phyloP scores from a whole-genome alignment of 208 protist species.

The Tritrichomonas musculus region DNA sequence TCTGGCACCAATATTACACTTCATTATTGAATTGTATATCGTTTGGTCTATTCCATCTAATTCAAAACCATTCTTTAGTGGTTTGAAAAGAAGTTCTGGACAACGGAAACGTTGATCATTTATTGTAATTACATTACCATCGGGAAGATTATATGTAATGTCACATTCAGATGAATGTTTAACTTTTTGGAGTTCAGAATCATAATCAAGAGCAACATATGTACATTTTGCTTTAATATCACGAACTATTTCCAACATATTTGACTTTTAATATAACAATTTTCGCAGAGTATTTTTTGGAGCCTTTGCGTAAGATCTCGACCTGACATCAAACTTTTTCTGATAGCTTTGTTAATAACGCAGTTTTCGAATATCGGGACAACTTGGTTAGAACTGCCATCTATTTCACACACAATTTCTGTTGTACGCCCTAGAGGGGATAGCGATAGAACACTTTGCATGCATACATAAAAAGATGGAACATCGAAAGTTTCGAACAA shows the following conservation, averaged over 20 bases:
- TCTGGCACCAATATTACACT: conserved; percentile 63
- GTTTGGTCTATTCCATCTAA: conserved; percentile 55
- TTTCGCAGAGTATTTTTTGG: conserved; percentile 48
- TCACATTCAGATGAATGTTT: conserved; percentile 45
- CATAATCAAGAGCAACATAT: conserved; percentile 62
- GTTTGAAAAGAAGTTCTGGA: conserved; percentile 71
- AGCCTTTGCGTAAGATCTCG: conserved; percentile 63
- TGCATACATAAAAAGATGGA: conserved; percentile 65
- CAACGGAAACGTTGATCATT: conserved; percentile 57
- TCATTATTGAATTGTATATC: conserved; percentile 57
- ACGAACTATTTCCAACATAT: no score
- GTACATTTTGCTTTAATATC: conserved; percentile 67
- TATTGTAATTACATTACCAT: conserved; percentile 56
- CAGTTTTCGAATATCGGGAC: no score
- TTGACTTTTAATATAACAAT: no score
- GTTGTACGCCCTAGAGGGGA: conserved; percentile 72
- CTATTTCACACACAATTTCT: conserved; percentile 79
- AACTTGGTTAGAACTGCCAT: conserved; percentile 84
- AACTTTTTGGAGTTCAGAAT: conserved; percentile 55
- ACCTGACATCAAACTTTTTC: conserved; percentile 54
- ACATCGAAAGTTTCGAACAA: conserved; percentile 74
- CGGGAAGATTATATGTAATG: conserved; percentile 62
- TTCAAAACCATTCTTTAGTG: conserved; percentile 54
- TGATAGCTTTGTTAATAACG: conserved; percentile 74
- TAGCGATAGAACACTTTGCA: conserved; percentile 82